phyloP scores from a whole-genome alignment of 2,329 filamentous ascomycete species.

The Periconia sp. region DNA sequence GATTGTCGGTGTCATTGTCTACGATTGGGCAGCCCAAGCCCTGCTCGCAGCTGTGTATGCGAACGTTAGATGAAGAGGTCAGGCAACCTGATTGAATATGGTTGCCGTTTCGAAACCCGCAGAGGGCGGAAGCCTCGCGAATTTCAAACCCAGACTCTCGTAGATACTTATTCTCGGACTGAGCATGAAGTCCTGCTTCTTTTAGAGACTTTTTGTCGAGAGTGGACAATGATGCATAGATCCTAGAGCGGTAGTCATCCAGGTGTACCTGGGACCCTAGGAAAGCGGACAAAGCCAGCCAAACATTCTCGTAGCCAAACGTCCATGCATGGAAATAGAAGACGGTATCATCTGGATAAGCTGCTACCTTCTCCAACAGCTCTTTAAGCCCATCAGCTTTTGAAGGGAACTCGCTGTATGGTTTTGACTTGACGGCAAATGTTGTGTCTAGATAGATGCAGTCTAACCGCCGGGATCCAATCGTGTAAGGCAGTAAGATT shows the following conservation, averaged over 20 bases:
- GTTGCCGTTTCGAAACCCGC: constrained; percentile 79
- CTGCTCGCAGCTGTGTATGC: constrained; percentile 86
- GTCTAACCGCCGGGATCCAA: constrained; percentile 61
- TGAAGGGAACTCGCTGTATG: constrained; percentile 60
- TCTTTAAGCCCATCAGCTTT: constrained; percentile 80
- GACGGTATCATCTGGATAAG: constrained; percentile 74
- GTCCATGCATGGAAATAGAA: constrained; percentile 93
- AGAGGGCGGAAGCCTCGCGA: constrained; percentile 69
- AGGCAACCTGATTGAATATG: constrained; percentile 72
- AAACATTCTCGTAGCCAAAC: constrained; percentile 91
- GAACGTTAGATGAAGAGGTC: constrained; percentile 65
- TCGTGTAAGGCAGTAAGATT: constrained; percentile 73
- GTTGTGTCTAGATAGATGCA: constrained; percentile 91
- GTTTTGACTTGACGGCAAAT: constrained; percentile 62
- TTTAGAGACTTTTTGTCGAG: constrained; percentile 26
- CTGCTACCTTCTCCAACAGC: constrained; percentile 69
- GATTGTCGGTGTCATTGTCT: constrained; percentile 49
- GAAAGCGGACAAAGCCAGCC: constrained; percentile 77
- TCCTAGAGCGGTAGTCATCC: constrained; percentile 75
- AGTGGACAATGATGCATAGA: constrained; percentile 68
- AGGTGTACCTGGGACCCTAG: constrained; percentile 78
- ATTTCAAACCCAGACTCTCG: constrained; percentile 48
- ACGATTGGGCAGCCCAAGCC: constrained; percentile 66
- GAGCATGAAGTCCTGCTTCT: constrained; percentile 47
- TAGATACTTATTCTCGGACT: constrained; percentile 26